phyloP scores from a whole-genome alignment of 2,329 filamentous ascomycete species.

The Penicillium sp. region DNA sequence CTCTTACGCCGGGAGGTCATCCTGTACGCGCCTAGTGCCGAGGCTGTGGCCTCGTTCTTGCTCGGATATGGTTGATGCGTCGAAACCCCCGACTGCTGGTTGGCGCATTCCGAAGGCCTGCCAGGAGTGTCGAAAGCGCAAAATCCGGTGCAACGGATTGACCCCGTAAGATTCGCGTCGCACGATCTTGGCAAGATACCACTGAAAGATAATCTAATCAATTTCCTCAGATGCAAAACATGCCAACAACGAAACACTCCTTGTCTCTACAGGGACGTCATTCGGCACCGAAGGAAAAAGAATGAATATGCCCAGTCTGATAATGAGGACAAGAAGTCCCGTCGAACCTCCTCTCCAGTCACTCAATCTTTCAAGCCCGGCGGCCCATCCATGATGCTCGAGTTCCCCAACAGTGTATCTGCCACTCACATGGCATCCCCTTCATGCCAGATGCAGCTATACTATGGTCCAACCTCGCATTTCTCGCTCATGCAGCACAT shows the following conservation, averaged over 20 bases:
- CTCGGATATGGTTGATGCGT: conserved; percentile 30
- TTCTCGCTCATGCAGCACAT: conserved; percentile 48
- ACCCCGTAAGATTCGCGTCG: conserved; percentile 31
- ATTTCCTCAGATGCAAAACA: conserved; percentile 34
- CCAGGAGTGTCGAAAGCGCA: conserved; percentile 45
- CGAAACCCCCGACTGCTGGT: conserved; percentile 20
- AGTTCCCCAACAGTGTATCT: conserved; percentile 49
- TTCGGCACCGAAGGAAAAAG: conserved; percentile 40
- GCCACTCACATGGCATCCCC: conserved; percentile 51
- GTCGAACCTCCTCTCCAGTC: conserved; percentile 17
- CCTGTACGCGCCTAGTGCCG: background rate
- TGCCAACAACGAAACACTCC: conserved; percentile 36
- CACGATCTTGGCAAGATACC: background rate
- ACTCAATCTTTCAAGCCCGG: conserved; percentile 18
- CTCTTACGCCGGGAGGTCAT: background rate
- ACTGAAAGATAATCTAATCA: background rate
- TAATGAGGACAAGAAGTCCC: conserved; percentile 15
- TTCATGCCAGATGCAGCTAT: conserved; percentile 49
- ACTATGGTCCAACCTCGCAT: conserved; percentile 52
- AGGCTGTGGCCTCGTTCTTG: background rate
- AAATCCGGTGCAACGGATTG: conserved; percentile 45
- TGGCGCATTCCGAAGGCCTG: conserved; percentile 45
- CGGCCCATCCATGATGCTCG: conserved; percentile 26
- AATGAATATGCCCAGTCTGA: conserved; percentile 22
- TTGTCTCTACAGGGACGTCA: conserved; percentile 42